Base-by-base conservation (phyloP, 495 filamentous ascomycete species). In the Aspergillus affinis region DNA sequence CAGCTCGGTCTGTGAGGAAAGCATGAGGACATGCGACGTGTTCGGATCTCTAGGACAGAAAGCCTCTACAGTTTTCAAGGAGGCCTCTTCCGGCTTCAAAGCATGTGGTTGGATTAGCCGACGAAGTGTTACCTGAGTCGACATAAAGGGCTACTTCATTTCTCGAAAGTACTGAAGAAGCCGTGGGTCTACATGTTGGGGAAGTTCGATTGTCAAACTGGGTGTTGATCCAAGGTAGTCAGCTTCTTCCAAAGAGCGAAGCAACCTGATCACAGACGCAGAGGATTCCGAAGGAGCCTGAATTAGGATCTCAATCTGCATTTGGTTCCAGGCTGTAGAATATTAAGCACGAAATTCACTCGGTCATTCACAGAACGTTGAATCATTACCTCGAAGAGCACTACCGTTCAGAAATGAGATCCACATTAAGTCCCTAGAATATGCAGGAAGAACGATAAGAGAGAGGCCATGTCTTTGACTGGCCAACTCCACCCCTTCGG, bases 181-280 rank as follows among this genome's bases (percentile, higher is more conserved):
- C 6, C 82, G 79, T 44, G 69, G 62, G 58, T 93, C 90, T 8
- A 90, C 75, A 32, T 81, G 72, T 55, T 81, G 73, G 6, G 91
- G 89, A 21, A 96, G 83, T 65, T 96, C 92, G 56, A 96, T 84
- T 13, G 90, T 93, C 19, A 96, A 70, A 67, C 86, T 82, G 2
- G 92, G 91, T 7, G 77, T 67, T 12, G 83, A 78, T 4, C 85
- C 84, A 57, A 86, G 82, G 68, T 89, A 93, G 61, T 96, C 90
- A 1, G 91, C 90, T 8, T 76, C 76, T 62, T 84, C 75, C 18
- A 96, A 76, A 19, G 90, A 93, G 55, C 82, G 81, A 1, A 96
- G 77, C 20, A 95, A 78, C 51, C 89, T 81, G 23, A 90, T 84
- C 18, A 96, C 61, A 50, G 87, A 88, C 2, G 90, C 90, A 9